phyloP scores from a whole-genome alignment of 495 filamentous ascomycete genomes.

The Talaromyces adpressus region DNA sequence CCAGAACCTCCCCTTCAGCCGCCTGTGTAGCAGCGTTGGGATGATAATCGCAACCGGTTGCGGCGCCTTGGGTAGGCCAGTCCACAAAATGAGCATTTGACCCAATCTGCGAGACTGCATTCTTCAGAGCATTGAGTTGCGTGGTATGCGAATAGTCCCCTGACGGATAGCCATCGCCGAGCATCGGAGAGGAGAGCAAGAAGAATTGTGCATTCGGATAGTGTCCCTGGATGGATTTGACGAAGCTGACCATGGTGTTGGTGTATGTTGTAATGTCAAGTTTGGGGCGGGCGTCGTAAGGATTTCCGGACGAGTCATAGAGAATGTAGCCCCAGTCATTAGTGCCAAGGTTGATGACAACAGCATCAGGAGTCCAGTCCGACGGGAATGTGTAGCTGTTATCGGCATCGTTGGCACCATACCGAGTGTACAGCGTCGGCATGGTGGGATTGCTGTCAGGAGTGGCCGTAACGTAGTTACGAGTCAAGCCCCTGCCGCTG shows the following conservation, averaged over 20 bases:
- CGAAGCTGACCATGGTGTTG: slow-evolving; percentile 8
- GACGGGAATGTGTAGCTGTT: slow-evolving; percentile 11
- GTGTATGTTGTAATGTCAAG: slow-evolving; percentile 6
- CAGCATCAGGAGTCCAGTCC: slow-evolving; percentile 7
- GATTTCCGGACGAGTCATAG: neutral
- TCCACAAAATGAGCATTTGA: slow-evolving; percentile 11
- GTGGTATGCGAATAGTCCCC: slow-evolving; percentile 9
- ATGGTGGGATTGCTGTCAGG: slow-evolving; percentile 12
- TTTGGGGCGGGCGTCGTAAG: slow-evolving; percentile 1
- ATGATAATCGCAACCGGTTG: slow-evolving; percentile 12
- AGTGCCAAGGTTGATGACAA: slow-evolving; percentile 12
- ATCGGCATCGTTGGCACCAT: slow-evolving; percentile 11
- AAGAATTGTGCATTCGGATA: slow-evolving; percentile 12
- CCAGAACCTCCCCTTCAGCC: neutral
- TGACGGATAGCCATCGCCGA: slow-evolving; percentile 12
- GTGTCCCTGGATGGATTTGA: slow-evolving; percentile 7
- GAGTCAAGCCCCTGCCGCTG: slow-evolving; percentile 13
- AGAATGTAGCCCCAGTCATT: slow-evolving; percentile 13
- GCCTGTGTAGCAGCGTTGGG: slow-evolving; percentile 6
- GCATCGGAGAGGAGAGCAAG: slow-evolving; percentile 6
- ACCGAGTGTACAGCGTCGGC: slow-evolving; percentile 13
- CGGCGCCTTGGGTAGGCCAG: slow-evolving; percentile 9
- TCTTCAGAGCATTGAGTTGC: slow-evolving; percentile 11
- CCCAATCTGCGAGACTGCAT: slow-evolving; percentile 10
- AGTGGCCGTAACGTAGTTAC: slow-evolving; percentile 10